Percentiles rank a stretch among this genome's conserved stretches.
phyloP scores from a whole-genome alignment of 1,139 yeast species.

The Debaryomyces udenii region DNA sequence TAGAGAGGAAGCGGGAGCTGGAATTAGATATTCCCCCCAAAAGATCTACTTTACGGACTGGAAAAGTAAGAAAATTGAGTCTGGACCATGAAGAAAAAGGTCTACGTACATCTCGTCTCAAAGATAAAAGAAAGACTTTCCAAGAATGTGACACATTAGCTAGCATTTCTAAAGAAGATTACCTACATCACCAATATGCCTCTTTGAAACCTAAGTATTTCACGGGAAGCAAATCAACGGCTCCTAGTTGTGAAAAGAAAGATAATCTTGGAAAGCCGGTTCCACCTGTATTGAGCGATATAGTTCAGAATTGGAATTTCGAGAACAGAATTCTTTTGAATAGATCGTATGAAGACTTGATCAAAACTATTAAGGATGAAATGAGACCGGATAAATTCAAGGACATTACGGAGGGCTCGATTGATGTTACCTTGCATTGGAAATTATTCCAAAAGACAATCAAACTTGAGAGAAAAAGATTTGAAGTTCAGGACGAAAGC shows the following conservation, averaged over 20 bases:
- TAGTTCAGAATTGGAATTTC: slow-evolving; percentile 12
- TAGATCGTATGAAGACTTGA: slow-evolving; percentile 23
- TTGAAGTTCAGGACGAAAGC: slow-evolving; percentile 16
- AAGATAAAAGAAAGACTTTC: not conserved
- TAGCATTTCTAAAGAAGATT: not conserved
- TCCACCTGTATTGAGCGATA: slow-evolving; percentile 10
- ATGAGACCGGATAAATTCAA: slow-evolving; percentile 2
- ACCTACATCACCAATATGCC: not conserved
- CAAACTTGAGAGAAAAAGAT: slow-evolving; percentile 22
- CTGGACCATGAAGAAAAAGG: not conserved
- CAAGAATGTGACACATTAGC: no score
- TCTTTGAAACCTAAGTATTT: slow-evolving; percentile 2
- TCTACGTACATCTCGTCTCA: not conserved
- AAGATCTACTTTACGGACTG: slow-evolving; percentile 12
- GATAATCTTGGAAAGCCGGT: slow-evolving; percentile 5
- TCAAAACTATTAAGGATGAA: slow-evolving; percentile 20
- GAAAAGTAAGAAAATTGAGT: slow-evolving; percentile 9
- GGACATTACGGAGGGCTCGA: slow-evolving; percentile 16
- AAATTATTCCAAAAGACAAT: slow-evolving; percentile 29
- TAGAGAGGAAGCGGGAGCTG: slow-evolving; percentile 20
- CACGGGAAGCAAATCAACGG: not conserved
- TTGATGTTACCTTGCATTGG: slow-evolving; percentile 29
- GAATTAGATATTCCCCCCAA: slow-evolving; percentile 34
- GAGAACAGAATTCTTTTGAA: slow-evolving; percentile 21
- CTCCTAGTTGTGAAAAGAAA: not conserved